phyloP scores from a whole-genome alignment of 2,329 filamentous ascomycete species.

The Colletotrichum costaricense region DNA sequence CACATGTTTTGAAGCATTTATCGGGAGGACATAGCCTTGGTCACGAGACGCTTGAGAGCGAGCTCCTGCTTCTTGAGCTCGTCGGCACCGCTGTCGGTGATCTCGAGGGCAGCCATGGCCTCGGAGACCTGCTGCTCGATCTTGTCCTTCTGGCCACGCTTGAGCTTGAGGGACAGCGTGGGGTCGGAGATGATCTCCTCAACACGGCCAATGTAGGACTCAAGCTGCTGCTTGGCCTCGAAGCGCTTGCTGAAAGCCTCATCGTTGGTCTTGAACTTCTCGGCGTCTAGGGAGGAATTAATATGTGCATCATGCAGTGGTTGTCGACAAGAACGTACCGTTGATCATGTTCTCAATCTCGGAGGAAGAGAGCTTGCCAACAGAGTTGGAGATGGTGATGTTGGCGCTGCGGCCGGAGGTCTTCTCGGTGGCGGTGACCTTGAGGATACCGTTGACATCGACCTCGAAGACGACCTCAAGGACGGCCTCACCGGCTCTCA shows the following conservation, averaged over 20 bases:
- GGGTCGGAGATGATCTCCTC: constrained; percentile 99
- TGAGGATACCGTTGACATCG: constrained; percentile 99
- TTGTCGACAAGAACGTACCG: constrained; percentile 59
- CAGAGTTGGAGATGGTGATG: constrained; percentile 99
- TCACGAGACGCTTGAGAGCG: constrained; percentile 95
- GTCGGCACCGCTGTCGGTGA: constrained; percentile 90
- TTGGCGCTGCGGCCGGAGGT: constrained; percentile 97
- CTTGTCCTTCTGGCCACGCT: constrained; percentile 99
- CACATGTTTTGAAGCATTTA: constrained; percentile 59
- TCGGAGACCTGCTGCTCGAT: constrained; percentile 97
- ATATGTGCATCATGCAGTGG: constrained; percentile 36
- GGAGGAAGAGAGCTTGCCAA: constrained; percentile 92
- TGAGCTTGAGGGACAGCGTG: constrained; percentile 94
- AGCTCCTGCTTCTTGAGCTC: constrained; percentile 99
- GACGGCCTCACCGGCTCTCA: constrained; percentile 95
- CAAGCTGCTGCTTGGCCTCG: constrained; percentile 98
- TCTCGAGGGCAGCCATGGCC: constrained; percentile 96
- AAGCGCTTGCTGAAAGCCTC: constrained; percentile 99
- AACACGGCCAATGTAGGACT: constrained; percentile 98
- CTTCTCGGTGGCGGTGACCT: constrained; percentile 99
- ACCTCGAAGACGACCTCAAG: constrained; percentile 99
- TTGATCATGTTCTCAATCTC: constrained; percentile 99
- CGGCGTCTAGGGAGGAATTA: constrained; percentile 72
- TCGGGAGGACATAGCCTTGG: constrained; percentile 96
- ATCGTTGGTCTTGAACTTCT: constrained; percentile 98